Evolutionary conservation across 345 rosid genomes (phyloP).

Genomic region (Fremontodendron californicum): DNA sequence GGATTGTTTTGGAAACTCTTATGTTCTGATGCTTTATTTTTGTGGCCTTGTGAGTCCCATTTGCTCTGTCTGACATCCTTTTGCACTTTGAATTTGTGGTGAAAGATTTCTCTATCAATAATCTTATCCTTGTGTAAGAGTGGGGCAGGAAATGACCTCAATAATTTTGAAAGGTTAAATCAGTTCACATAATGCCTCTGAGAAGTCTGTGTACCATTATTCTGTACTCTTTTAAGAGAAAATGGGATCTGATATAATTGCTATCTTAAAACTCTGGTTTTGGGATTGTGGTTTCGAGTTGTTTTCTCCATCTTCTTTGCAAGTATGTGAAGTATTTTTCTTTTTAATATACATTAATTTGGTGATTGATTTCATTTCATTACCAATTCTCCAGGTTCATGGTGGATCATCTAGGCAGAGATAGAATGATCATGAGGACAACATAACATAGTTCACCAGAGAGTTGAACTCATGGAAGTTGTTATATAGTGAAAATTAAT

Average conservation of each 20-base stretch:
- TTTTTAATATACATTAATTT: not conserved
- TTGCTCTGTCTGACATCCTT: conserved; percentile 3
- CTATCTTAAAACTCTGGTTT: not conserved
- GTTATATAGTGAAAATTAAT: not conserved
- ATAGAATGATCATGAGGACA: conserved; percentile 10
- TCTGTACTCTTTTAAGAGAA: not conserved
- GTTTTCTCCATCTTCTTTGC: not conserved
- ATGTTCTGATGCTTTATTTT: not conserved
- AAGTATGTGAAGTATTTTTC: not conserved
- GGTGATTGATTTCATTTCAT: conserved; percentile 2
- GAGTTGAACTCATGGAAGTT: not conserved
- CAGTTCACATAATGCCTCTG: conserved; percentile 3
- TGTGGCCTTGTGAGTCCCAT: not conserved
- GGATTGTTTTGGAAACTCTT: not conserved
- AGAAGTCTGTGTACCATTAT: not conserved
- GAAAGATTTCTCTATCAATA: conserved; percentile 6
- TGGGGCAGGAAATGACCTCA: conserved; percentile 14
- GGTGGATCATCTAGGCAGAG: conserved; percentile 21
- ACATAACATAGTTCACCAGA: not conserved
- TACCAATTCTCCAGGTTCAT: conserved; percentile 16
- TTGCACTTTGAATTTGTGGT: conserved; percentile 13
- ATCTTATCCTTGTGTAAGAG: conserved; percentile 13
- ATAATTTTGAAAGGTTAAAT: conserved; percentile 14
- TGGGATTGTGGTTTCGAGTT: not conserved
- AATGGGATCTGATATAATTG: not conserved